Evolutionary conservation across 371 early-diverging fungal genomes (phyloP), one percentile per base, ranked within the genome.

Genomic region (Chytridium lagenaria): DNA sequence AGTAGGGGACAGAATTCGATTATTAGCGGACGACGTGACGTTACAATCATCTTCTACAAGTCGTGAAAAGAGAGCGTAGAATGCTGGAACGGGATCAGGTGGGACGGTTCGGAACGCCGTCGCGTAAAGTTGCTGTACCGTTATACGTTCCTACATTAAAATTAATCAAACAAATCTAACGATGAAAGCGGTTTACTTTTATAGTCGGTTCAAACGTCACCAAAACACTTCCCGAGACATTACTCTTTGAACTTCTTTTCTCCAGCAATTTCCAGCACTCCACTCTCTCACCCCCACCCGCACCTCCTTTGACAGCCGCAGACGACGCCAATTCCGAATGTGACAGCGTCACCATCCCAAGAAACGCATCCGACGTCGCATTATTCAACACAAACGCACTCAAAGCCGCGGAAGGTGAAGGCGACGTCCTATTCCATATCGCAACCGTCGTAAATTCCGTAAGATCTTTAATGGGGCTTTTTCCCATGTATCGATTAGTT

Each of bases 341-440:
- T 3, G 78, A 30, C 50, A 82, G 28, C 1, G 64, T 33, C 7
- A 77, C 55, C 26, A 71, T 23, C 30, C 81, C 83, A 10, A 83
- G 61, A 63, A 83, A 83, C 2, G 75, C 50, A 34, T 83, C 77
- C 1, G 72, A 26, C 26, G 63, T 16, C 34, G 50, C n/a, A 22
- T n/a, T 15, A 28, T 39, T 37, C 5, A 26, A 2, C 28, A 28
- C 34, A 23, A n/a, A 39, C 15, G 66, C 23, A n/a, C 10, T 5
- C 22, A 16, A 33, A 2, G 31, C 15, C 1, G 50, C 44, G 30
- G 36, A 22, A 19, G 23, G 64, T 30, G n/a, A 23, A 26, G 59
- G 19, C 0, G 79, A 68, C 22, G 75, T 23, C 19, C 75, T 57
- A 64, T 79, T 80, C 83, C 83, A 83, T 19, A 82, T 19, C 19